These are phyloP conservation scores for Eucalyptus pauciflora DNA, from an alignment of 345 rosid species.

Conservation along the genomic window DNA sequence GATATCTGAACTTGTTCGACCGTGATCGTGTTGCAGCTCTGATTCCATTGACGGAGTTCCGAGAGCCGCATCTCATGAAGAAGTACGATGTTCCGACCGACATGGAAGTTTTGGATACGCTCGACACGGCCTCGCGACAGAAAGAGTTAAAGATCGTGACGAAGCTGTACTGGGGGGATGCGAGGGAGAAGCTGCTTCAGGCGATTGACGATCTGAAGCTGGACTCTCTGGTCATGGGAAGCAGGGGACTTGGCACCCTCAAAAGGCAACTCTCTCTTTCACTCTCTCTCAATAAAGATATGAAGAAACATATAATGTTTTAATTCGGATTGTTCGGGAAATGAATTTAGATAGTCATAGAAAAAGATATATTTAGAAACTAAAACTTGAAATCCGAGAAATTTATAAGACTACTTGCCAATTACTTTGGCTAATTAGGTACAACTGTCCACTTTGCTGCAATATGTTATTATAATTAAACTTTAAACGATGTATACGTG, in stretches of 20 bases:
- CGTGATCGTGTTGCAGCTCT: constrained; percentile 34
- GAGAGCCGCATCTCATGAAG: constrained; percentile 63
- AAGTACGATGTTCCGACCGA: constrained; percentile 52
- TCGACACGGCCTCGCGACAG: constrained; percentile 80
- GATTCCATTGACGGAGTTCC: constrained; percentile 75
- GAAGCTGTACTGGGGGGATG: constrained; percentile 88
- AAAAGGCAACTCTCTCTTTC: constrained; percentile 28
- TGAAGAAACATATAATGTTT: neutral
- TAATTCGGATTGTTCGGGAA: neutral
- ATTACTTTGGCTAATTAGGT: neutral
- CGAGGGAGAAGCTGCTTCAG: constrained; percentile 76
- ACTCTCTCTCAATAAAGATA: neutral
- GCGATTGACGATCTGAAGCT: constrained; percentile 70
- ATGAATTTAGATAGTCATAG: neutral
- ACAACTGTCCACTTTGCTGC: neutral
- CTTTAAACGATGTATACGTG: neutral
- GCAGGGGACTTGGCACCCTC: constrained; percentile 89
- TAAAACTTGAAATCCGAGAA: neutral
- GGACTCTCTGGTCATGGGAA: constrained; percentile 83
- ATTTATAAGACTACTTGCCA: neutral
- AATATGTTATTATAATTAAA: neutral
- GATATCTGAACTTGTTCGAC: neutral
- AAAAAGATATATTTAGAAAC: neutral
- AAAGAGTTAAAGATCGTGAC: constrained; percentile 52
- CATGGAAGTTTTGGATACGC: constrained; percentile 56